Conservation (phyloP, 2,329 filamentous ascomycete species). For the Hypoxylon sp. region DNA sequence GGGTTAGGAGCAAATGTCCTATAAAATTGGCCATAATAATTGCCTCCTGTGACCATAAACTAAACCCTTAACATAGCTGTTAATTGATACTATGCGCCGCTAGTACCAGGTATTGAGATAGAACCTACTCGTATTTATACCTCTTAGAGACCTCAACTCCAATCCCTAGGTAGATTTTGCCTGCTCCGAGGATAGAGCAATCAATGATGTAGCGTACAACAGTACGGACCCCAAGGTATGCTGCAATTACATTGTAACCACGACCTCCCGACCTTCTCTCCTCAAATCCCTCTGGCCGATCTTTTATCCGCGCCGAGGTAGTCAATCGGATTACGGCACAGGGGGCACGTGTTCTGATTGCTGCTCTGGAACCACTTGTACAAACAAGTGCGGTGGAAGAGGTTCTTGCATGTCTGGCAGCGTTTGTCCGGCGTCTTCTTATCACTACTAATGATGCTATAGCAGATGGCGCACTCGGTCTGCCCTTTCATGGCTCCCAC, state of each 20-base stretch:
- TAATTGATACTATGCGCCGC: too few species aligned
- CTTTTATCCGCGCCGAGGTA: slow-evolving; percentile 52
- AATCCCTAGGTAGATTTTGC: too few species aligned
- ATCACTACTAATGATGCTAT: slow-evolving; percentile 89
- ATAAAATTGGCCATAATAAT: too few species aligned
- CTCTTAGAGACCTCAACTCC: too few species aligned
- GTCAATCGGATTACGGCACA: slow-evolving; percentile 89
- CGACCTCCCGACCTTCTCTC: background rate
- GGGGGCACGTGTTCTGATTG: slow-evolving; percentile 88
- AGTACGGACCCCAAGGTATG: too few species aligned
- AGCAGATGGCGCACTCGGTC: slow-evolving; percentile 95
- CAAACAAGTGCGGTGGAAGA: slow-evolving; percentile 88
- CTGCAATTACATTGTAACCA: background rate
- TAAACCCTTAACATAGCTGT: too few species aligned
- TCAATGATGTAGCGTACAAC: too few species aligned
- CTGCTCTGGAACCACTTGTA: slow-evolving; percentile 98
- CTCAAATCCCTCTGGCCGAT: slow-evolving; percentile 34
- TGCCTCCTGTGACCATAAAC: too few species aligned
- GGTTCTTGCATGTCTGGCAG: slow-evolving; percentile 91
- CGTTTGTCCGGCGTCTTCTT: slow-evolving; percentile 91
- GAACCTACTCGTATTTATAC: too few species aligned
- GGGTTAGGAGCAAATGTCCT: too few species aligned
- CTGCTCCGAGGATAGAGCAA: too few species aligned
- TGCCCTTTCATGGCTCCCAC: slow-evolving; percentile 89
- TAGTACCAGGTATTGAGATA: too few species aligned